Evolutionary conservation across 495 filamentous ascomycete species (phyloP).

Genomic region (Pyronema omphalodes): DNA sequence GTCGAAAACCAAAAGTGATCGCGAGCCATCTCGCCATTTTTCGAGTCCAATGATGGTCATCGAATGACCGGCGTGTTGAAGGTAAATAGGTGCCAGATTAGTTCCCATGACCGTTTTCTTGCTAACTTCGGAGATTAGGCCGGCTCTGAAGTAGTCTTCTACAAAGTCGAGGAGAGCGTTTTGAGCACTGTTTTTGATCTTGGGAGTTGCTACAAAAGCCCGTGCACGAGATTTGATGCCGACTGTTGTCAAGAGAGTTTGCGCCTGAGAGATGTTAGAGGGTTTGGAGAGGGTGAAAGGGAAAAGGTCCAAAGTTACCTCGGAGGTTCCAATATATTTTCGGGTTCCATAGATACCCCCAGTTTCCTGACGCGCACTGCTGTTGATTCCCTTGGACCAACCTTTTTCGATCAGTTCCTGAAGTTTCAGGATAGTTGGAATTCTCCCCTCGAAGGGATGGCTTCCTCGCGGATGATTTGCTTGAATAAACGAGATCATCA

Average conservation of each 20-base stretch:
- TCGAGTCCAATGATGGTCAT: constrained; percentile 85
- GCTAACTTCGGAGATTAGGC: constrained; percentile 17
- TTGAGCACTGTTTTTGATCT: constrained; percentile 28
- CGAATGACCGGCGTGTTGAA: constrained; percentile 80
- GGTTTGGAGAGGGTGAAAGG: neutral
- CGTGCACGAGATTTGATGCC: constrained; percentile 30
- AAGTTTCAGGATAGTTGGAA: constrained; percentile 67
- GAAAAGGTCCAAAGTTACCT: constrained; percentile 36
- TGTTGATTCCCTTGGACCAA: constrained; percentile 76
- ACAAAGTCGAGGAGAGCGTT: constrained; percentile 44
- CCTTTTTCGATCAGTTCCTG: constrained; percentile 81
- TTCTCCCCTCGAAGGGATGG: constrained; percentile 37
- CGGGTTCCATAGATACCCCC: constrained; percentile 74
- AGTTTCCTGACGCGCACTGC: constrained; percentile 55
- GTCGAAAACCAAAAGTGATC: constrained; percentile 73
- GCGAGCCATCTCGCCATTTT: constrained; percentile 39
- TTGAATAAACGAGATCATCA: constrained; percentile 66
- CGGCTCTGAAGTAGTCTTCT: constrained; percentile 52
- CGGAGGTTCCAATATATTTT: constrained; percentile 90
- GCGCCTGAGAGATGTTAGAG: constrained; percentile 35
- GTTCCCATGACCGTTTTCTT: constrained; percentile 39
- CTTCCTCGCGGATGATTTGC: constrained; percentile 36
- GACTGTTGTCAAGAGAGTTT: constrained; percentile 56
- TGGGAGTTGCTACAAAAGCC: constrained; percentile 19
- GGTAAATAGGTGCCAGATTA: constrained; percentile 63